Evolutionary conservation across 345 rosid genomes (phyloP).

Genomic region (Aethionema arabicum): DNA sequence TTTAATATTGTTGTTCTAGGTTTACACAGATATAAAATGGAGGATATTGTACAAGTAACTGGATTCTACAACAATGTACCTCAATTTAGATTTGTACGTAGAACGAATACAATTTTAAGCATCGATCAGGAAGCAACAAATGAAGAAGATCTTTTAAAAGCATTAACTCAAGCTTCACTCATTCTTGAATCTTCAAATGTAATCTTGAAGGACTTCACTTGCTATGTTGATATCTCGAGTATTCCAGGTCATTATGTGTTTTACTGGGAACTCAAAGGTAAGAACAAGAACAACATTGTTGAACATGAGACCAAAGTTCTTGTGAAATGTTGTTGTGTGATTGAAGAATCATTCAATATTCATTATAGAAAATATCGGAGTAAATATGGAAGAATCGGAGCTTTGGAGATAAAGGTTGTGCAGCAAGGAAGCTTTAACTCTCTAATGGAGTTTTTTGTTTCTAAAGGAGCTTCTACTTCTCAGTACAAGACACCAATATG

Average conservation of each 20-base stretch:
- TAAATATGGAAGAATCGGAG: slow-evolving; percentile 58
- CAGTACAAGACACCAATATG: slow-evolving; percentile 54
- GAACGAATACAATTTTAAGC: slow-evolving; percentile 55
- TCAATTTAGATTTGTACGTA: slow-evolving; percentile 24
- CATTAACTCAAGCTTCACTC: slow-evolving; percentile 50
- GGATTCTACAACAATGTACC: slow-evolving; percentile 35
- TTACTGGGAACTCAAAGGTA: slow-evolving; percentile 53
- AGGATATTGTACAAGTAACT: slow-evolving; percentile 19
- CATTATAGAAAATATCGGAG: slow-evolving; percentile 59
- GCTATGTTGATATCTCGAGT: slow-evolving; percentile 32
- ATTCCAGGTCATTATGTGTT: slow-evolving; percentile 41
- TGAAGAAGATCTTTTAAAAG: slow-evolving; percentile 66
- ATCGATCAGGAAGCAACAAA: slow-evolving; percentile 70
- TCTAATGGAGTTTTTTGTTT: slow-evolving; percentile 64
- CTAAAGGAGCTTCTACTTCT: slow-evolving; percentile 66
- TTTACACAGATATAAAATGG: slow-evolving; percentile 34
- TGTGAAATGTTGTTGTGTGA: slow-evolving; percentile 57
- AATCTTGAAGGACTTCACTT: no score
- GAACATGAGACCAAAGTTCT: slow-evolving; percentile 42
- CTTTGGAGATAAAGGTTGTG: slow-evolving; percentile 67
- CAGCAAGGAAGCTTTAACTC: slow-evolving; percentile 55
- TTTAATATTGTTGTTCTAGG: not conserved
- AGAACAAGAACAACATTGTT: not conserved
- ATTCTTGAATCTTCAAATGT: no score
- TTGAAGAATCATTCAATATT: slow-evolving; percentile 65